Evolutionary conservation across 768 basidiomycete species (phyloP).

Genomic region (Tremella yokohamensis): DNA sequence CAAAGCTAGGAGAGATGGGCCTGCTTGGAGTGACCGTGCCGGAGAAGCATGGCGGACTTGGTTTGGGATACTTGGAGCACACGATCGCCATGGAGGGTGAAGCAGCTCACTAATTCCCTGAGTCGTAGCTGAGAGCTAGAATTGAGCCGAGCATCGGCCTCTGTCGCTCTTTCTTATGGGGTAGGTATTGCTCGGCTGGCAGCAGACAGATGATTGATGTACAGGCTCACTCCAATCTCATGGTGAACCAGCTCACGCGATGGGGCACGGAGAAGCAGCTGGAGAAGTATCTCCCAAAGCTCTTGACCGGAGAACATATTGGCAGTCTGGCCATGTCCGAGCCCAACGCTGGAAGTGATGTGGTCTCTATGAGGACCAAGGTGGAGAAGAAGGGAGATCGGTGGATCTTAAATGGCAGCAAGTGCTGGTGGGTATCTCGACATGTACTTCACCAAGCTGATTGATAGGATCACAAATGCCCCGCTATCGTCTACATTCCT

Average conservation of each 20-base stretch:
- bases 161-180: conserved; percentile 65
- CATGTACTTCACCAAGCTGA: conserved; percentile 3
- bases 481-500: conserved; percentile 85
- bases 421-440: conserved; percentile 70
- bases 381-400: conserved; percentile 63
- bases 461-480: conserved; percentile 84
- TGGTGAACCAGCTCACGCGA: conserved; percentile 45
- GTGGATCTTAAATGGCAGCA: conserved; percentile 66
- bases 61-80: conserved; percentile 78
- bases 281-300: conserved; percentile 72
- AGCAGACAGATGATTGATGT: neutral
- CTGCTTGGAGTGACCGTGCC: conserved; percentile 62
- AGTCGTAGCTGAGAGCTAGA: conserved; percentile 46
- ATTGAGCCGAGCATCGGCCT: conserved; percentile 82
- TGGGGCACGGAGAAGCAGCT: conserved; percentile 62
- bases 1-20: conserved; percentile 40
- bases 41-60: conserved; percentile 75
- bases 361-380: conserved; percentile 84
- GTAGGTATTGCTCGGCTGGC: conserved; percentile 16
- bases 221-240: conserved; percentile 45
- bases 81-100: conserved; percentile 85
- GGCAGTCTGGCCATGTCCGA: conserved; percentile 95
- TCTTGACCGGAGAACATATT: conserved; percentile 69
- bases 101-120: conserved; percentile 8
- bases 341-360: conserved; percentile 85